A percentile compares a stretch with the other conserved stretches of the same genome.
phyloP scores from a whole-genome alignment of 2,329 filamentous ascomycete genomes.

The Xylogone sp. region DNA sequence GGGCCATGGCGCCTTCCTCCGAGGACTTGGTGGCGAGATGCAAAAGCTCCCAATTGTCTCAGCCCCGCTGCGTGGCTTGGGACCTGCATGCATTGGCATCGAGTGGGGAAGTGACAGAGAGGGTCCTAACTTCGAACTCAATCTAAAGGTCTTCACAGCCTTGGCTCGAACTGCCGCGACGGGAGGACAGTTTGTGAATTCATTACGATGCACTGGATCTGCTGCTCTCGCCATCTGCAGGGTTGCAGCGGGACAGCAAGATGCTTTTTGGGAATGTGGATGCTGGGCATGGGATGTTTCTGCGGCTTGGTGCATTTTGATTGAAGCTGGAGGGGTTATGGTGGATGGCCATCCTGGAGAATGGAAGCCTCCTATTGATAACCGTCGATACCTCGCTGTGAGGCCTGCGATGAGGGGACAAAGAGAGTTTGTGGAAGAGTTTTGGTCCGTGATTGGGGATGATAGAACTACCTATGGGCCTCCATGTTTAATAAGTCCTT shows the following conservation, averaged over 20 bases:
- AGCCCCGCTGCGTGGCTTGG: conserved; percentile 52
- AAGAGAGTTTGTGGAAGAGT: conserved; percentile 56
- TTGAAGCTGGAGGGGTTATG: conserved; percentile 68
- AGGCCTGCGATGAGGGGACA: conserved; percentile 54
- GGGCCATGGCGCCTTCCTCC: conserved; percentile 56
- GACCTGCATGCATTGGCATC: conserved; percentile 60
- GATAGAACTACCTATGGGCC: conserved; percentile 41
- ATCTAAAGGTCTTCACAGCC: conserved; percentile 58
- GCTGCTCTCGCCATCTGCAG: conserved; percentile 71
- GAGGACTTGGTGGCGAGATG: conserved; percentile 34
- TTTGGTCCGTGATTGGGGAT: conserved; percentile 55
- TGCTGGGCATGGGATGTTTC: conserved; percentile 82
- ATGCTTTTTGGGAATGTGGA: conserved; percentile 75
- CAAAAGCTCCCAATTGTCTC: conserved; percentile 43
- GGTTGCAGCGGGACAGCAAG: conserved; percentile 65
- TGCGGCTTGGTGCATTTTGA: conserved; percentile 70
- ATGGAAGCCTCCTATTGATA: conserved; percentile 57
- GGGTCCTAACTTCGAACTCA: conserved; percentile 66
- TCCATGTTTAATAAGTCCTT: too few relatives aligned
- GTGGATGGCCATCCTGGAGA: conserved; percentile 66
- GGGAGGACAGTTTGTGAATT: conserved; percentile 71
- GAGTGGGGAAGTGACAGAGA: conserved; percentile 68
- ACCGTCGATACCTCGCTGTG: conserved; percentile 56
- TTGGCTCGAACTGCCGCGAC: conserved; percentile 51
- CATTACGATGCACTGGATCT: conserved; percentile 62